Percentiles rank a stretch among this genome's conserved stretches.
phyloP scores from a whole-genome alignment of 257 asterid species.

The Avicennia marina region DNA sequence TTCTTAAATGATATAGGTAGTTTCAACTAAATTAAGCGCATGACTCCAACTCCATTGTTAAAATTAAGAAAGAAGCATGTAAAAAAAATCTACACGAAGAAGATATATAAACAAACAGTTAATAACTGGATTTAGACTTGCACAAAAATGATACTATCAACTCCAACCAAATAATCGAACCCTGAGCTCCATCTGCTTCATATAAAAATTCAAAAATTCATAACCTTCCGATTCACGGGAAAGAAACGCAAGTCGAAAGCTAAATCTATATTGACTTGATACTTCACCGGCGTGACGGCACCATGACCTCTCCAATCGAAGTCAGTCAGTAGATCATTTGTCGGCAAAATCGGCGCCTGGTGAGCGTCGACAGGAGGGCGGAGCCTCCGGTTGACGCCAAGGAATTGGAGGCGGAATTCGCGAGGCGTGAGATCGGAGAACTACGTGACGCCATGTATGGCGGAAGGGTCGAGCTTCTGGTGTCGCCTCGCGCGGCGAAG shows the following conservation, averaged over 20 bases:
- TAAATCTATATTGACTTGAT: conserved; percentile 46
- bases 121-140: too few species aligned
- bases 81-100: too few species aligned
- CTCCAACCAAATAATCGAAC: too few species aligned
- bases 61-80: too few species aligned
- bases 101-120: too few species aligned
- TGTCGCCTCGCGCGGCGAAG: conserved; percentile 68
- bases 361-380: conserved; percentile 64
- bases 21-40: too few species aligned
- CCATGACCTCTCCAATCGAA: conserved; percentile 75
- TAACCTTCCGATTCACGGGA: not conserved
- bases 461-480: conserved; percentile 83
- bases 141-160: too few species aligned
- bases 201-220: not conserved
- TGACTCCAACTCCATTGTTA: too few species aligned
- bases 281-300: conserved; percentile 56
- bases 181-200: too few species aligned
- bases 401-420: conserved; percentile 57
- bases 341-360: conserved; percentile 60
- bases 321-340: conserved; percentile 41
- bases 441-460: conserved; percentile 81
- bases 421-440: conserved; percentile 68
- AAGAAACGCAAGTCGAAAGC: conserved; percentile 31
- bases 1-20: too few species aligned
- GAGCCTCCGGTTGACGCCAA: conserved; percentile 60